A percentile compares a stretch with the other conserved stretches of the same genome.
phyloP scores from a whole-genome alignment of 352 stramenopile species.

The Pythium phragmiticola region DNA sequence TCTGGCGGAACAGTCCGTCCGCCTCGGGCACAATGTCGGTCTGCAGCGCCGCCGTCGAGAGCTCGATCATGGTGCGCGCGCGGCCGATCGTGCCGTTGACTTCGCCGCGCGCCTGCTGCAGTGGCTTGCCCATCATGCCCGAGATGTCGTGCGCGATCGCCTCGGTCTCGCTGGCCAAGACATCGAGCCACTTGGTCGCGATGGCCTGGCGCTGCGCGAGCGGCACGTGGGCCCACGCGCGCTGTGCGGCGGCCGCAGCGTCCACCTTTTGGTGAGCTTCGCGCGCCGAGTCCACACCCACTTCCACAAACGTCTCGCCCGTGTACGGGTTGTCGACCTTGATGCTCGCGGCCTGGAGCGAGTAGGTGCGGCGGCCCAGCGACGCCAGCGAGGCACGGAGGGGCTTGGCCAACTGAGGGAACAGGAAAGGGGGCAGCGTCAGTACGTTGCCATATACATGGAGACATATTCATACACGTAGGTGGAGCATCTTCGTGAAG shows the following conservation, averaged over 20 bases:
- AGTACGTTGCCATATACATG: neutral
- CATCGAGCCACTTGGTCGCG: constrained; percentile 63
- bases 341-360: constrained; percentile 29
- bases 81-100: constrained; percentile 68
- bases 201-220: constrained; percentile 59
- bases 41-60: constrained; percentile 63
- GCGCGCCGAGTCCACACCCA: constrained; percentile 54
- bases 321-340: constrained; percentile 82
- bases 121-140: constrained; percentile 82
- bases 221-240: constrained; percentile 55
- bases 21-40: constrained; percentile 61
- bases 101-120: constrained; percentile 74
- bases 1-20: constrained; percentile 72
- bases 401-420: constrained; percentile 1
- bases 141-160: constrained; percentile 75
- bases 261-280: constrained; percentile 61
- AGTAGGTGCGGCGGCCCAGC: constrained; percentile 5
- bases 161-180: constrained; percentile 53
- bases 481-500: constrained; percentile 15
- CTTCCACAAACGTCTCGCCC: constrained; percentile 56
- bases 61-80: constrained; percentile 62
- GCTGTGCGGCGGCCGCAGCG: constrained; percentile 50
- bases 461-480: constrained; percentile 2
- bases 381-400: neutral
- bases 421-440: neutral